A percentile compares a stretch with the other conserved stretches of the same genome.
These are phyloP conservation scores for Mesotaenium endlicherianum DNA, from an alignment of 139 green algal species.

Conservation along the genomic window DNA sequence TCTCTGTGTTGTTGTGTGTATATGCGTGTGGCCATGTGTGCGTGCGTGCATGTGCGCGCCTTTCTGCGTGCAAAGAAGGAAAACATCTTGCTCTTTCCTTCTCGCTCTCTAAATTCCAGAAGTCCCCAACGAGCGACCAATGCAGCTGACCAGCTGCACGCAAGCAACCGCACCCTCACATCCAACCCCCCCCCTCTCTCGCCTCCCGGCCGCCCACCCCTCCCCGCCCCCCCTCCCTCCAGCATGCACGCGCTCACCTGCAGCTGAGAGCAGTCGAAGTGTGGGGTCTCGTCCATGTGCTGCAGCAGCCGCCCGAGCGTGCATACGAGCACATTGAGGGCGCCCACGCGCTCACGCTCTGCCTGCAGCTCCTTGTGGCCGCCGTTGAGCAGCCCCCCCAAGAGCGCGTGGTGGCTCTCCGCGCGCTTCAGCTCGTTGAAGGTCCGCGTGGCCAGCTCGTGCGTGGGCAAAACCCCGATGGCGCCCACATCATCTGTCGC, in stretches of 20 bases:
- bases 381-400: constrained; percentile 89
- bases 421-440: constrained; percentile 84
- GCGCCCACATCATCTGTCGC: constrained; percentile 84
- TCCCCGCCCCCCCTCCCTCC: no score
- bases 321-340: constrained; percentile 87
- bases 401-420: constrained; percentile 76
- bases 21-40: no score
- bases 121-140: no score
- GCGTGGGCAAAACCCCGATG: constrained; percentile 89
- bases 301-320: constrained; percentile 95
- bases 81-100: no score
- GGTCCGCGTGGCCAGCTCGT: constrained; percentile 91
- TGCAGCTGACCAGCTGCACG: no score
- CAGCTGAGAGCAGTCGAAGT: constrained; percentile 80
- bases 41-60: no score
- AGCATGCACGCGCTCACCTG: constrained; percentile 54
- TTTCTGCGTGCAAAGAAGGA: no score
- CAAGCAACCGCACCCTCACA: no score
- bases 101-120: no score
- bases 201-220: no score
- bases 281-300: constrained; percentile 98
- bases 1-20: no score
- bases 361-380: constrained; percentile 75
- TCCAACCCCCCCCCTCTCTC: no score
- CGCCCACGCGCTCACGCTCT: constrained; percentile 62